A percentile compares a stretch with the other conserved stretches of the same genome.
phyloP scores from a whole-genome alignment of 2,329 filamentous ascomycete genomes.

The Fusarium marasasianum region DNA sequence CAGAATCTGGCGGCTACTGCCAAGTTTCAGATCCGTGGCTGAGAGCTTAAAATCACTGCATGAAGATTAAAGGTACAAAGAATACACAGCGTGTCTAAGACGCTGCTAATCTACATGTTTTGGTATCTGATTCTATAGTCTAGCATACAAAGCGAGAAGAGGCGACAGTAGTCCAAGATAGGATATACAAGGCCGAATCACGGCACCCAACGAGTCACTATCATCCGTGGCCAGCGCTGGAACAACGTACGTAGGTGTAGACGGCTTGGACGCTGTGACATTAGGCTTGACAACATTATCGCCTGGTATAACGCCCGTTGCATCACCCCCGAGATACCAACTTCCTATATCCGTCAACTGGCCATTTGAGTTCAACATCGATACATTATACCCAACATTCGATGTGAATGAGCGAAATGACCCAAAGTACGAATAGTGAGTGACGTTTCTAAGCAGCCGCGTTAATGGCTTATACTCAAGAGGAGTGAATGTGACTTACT shows the following conservation, averaged over 20 bases:
- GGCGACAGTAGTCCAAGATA: fast-evolving
- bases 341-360: background rate
- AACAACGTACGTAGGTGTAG: background rate
- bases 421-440: background rate
- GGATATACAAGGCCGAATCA: background rate
- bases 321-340: background rate
- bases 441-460: background rate
- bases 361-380: background rate
- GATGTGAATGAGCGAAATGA: background rate
- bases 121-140: background rate
- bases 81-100: fast-evolving
- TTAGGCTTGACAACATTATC: background rate
- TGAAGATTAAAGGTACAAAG: fast-evolving
- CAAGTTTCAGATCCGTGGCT: background rate
- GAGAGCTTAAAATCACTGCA: background rate
- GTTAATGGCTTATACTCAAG: background rate
- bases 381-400: background rate
- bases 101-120: fast-evolving
- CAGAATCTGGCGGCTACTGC: fast-evolving
- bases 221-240: background rate
- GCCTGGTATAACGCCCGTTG: background rate
- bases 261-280: background rate
- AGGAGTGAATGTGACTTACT: fast-evolving
- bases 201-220: background rate
- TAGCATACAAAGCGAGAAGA: background rate